Conservation (phyloP, 2,329 filamentous ascomycete species). For the Tolypocladium album region DNA sequence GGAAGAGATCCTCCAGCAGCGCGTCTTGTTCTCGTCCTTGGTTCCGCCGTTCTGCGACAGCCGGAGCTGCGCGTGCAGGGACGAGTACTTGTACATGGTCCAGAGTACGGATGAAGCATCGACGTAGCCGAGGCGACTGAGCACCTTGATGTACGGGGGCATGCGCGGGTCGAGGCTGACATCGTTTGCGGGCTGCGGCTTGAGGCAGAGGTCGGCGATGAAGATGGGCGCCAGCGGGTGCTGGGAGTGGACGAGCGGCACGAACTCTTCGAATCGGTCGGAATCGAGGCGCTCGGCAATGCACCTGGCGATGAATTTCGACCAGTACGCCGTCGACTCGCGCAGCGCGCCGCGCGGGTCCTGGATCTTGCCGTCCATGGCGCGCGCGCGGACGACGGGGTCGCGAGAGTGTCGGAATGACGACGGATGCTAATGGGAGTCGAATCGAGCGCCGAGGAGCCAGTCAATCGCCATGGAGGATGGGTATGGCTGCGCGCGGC, state of each 20-base stretch:
- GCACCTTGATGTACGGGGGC: constrained; percentile 45
- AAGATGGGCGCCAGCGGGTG: constrained; percentile 38
- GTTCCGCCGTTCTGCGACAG: not conserved
- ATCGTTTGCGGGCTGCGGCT: constrained; percentile 35
- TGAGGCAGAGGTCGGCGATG: constrained; percentile 49
- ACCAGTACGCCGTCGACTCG: constrained; percentile 32
- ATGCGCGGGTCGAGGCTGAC: constrained; percentile 48
- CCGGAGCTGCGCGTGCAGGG: constrained; percentile 26
- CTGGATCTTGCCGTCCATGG: constrained; percentile 15
- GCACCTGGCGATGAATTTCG: constrained; percentile 38
- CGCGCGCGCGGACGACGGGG: not conserved
- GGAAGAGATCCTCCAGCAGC: constrained; percentile 46
- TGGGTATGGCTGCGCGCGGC: constrained; percentile 2
- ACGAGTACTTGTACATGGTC: constrained; percentile 46
- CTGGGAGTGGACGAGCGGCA: constrained; percentile 36
- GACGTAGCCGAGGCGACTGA: constrained; percentile 40
- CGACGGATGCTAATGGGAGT: not conserved
- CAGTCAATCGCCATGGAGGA: constrained; percentile 2
- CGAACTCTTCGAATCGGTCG: constrained; percentile 41
- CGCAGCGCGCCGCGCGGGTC: constrained; percentile 12
- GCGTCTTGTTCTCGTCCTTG: constrained; percentile 10
- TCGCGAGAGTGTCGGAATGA: not conserved
- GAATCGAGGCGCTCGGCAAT: constrained; percentile 39
- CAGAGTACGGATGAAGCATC: constrained; percentile 44
- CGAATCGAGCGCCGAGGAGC: not conserved